Evolutionary conservation across 2,329 filamentous ascomycete species (phyloP), one percentile per base, ranked within the genome.

Genomic region (Penicillium sclerotigenum): DNA sequence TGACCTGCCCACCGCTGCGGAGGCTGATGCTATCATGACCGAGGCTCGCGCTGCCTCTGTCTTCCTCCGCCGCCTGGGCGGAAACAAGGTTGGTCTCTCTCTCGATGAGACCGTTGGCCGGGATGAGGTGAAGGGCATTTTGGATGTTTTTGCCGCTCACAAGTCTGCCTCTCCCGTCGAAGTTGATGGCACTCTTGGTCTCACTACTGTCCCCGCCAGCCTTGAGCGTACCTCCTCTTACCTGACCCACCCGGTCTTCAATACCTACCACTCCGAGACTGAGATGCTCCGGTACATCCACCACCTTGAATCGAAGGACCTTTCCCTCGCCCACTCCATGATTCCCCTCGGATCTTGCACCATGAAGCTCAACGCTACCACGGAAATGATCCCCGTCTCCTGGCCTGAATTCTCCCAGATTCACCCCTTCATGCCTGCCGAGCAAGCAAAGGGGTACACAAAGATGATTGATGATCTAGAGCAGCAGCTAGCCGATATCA

Each of bases 271-370:
- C 76, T 96, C 91, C 2, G 93, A 97, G 77, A 97, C 93, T 0
- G 91, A 97, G 75, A 83, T 97, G 66, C 80, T 97, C 48, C 88
- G 93, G 41, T 97, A 97, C 77, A 96, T 97, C 66, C 83, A 93
- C 71, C 90, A 96, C 71, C 81, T 97, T 5, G 89, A 96, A 72
- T 96, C 91, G 48, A 97, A 96, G 79, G 93, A 97, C 71, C 79
- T 97, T 14, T 97, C 93, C 1, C 81, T 97, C 5, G 90, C 92
- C 2, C 93, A 97, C 77, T 97, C 92, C 16, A 97, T 97, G 93
- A 97, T 97, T 59, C 91, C 93, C 2, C 83, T 97, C 1, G 93
- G 93, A 20, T 97, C 93, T 1, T 97, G 93, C 80, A 97, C 93
- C 14, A 97, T 97, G 93, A 97, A 97, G 81, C 85, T 97, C 51